Evolutionary conservation across 768 basidiomycete genomes (phyloP).

Genomic region (Sarcodon aspratus): DNA sequence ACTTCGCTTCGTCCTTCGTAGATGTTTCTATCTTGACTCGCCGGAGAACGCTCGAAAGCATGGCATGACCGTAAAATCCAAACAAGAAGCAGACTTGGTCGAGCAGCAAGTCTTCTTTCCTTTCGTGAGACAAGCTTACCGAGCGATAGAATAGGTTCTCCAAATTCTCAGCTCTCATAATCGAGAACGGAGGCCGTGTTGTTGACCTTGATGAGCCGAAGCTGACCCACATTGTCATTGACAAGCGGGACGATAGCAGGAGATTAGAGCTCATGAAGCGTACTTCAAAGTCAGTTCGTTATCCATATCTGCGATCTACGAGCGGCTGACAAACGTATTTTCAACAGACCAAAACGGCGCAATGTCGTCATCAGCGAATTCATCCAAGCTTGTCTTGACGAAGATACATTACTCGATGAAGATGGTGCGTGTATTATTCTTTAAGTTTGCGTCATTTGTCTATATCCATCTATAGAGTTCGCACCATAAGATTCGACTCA

Average conservation of each 20-base stretch:
- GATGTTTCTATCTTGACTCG: constrained; percentile 85
- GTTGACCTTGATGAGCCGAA: constrained; percentile 62
- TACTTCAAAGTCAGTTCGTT: constrained; percentile 50
- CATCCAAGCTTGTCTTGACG: constrained; percentile 71
- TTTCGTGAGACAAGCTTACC: not conserved
- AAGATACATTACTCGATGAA: constrained; percentile 75
- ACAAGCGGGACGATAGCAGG: constrained; percentile 71
- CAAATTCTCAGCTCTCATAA: constrained; percentile 39
- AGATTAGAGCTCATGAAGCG: constrained; percentile 58
- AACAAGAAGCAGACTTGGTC: constrained; percentile 39
- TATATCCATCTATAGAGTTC: too few relatives aligned
- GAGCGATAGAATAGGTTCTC: constrained; percentile 34
- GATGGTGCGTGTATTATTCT: constrained; percentile 41
- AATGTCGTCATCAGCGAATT: constrained; percentile 72
- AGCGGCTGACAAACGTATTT: not conserved
- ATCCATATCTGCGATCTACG: not conserved
- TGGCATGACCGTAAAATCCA: constrained; percentile 45
- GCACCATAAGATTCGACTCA: too few relatives aligned
- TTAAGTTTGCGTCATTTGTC: too few relatives aligned
- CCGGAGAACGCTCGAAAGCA: constrained; percentile 59
- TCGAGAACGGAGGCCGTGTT: constrained; percentile 61
- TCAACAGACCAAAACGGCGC: constrained; percentile 63
- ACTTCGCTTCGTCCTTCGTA: constrained; percentile 17
- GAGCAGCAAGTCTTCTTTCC: constrained; percentile 30
- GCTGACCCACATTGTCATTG: constrained; percentile 78